Evolutionary conservation across 495 filamentous ascomycete genomes (phyloP).

Genomic region (Aspergillus nanangensis): DNA sequence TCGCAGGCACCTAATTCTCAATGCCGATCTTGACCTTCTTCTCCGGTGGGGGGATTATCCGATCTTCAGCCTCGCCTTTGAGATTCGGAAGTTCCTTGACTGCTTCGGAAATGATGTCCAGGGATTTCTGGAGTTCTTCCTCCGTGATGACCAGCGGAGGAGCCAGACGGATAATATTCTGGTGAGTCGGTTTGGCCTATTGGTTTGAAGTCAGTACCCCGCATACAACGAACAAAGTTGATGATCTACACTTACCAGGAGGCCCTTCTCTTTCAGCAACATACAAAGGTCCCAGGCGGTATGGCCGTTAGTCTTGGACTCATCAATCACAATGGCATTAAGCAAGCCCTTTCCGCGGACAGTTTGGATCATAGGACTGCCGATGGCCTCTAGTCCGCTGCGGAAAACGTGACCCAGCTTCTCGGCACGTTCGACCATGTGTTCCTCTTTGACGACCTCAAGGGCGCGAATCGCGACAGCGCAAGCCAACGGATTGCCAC

Average conservation of each 20-base stretch:
- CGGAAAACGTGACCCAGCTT: slow-evolving; percentile 80
- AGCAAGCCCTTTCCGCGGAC: slow-evolving; percentile 91
- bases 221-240: no score
- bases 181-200: slow-evolving; percentile 96
- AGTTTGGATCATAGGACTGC: slow-evolving; percentile 73
- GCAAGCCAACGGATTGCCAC: slow-evolving; percentile 94
- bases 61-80: slow-evolving; percentile 41
- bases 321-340: slow-evolving; percentile 96
- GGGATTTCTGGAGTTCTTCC: slow-evolving; percentile 44
- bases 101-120: slow-evolving; percentile 46
- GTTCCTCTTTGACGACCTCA: slow-evolving; percentile 88
- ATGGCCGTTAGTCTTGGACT: slow-evolving; percentile 76
- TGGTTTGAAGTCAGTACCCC: no score
- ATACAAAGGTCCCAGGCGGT: slow-evolving; percentile 97
- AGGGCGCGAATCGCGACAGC: slow-evolving; percentile 96
- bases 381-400: slow-evolving; percentile 62
- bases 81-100: slow-evolving; percentile 46
- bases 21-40: slow-evolving; percentile 48
- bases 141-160: slow-evolving; percentile 56
- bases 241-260: slow-evolving; percentile 84
- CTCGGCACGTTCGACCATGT: slow-evolving; percentile 78
- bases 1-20: slow-evolving; percentile 49
- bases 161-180: slow-evolving; percentile 79
- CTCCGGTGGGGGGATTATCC: slow-evolving; percentile 44
- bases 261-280: slow-evolving; percentile 90